Conservation (phyloP, 2,329 filamentous ascomycete species). For the Neoscytalidium dimidiatum region DNA sequence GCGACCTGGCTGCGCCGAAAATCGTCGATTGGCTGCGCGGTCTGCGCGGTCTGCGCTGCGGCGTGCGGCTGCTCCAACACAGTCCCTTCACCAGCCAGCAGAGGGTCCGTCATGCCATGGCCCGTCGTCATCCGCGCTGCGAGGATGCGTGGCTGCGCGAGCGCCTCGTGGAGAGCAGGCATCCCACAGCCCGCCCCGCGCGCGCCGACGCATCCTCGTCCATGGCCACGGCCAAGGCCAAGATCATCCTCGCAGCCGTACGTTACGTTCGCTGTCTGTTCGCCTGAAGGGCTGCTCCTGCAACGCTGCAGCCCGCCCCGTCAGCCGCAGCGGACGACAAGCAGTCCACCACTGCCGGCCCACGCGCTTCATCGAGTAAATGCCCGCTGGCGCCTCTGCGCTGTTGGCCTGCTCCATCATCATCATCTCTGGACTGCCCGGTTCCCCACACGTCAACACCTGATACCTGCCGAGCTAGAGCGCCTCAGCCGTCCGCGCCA, state of each 20-base stretch:
- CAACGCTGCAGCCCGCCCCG: too few relatives aligned
- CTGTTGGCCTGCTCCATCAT: background rate
- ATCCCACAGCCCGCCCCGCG: constrained; percentile 1
- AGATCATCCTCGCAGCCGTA: background rate
- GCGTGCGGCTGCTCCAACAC: too few relatives aligned
- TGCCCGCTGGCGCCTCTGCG: background rate
- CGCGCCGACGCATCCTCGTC: too few relatives aligned
- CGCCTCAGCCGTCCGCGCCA: background rate
- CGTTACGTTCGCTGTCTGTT: too few relatives aligned
- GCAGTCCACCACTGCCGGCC: too few relatives aligned
- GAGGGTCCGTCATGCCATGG: too few relatives aligned
- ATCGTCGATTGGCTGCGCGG: background rate
- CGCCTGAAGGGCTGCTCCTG: too few relatives aligned
- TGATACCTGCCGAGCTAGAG: background rate
- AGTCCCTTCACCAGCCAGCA: too few relatives aligned
- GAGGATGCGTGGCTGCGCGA: background rate
- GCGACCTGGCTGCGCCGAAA: background rate
- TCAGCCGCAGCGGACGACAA: too few relatives aligned
- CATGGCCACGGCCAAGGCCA: background rate
- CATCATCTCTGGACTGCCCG: background rate
- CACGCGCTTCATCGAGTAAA: background rate
- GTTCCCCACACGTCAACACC: background rate
- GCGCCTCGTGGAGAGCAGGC: constrained; percentile 11
- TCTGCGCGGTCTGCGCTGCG: background rate
- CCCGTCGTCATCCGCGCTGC: background rate